Evolutionary conservation across 202 grass and related monocot genomes (phyloP), one percentile per base, ranked within the genome.

Genomic region (Panicum hallii): DNA sequence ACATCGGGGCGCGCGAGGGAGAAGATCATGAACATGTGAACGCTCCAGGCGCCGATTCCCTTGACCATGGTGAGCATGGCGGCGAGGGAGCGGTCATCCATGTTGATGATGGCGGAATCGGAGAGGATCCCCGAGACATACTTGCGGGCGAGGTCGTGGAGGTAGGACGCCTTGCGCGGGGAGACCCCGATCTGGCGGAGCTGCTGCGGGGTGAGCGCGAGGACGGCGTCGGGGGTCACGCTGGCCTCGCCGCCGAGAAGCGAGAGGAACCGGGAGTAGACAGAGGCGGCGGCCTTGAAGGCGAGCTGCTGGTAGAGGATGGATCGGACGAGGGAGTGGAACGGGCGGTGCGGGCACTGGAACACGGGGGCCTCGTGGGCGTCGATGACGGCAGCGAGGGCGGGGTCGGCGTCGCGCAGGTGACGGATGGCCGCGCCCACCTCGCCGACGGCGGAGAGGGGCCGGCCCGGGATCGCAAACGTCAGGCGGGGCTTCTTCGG

Each of bases 21-120:
- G 76, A 94, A 99, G 72, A 99, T 99, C 96, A 99, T 99, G 90
- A 99, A 99, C 96, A 99, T 99, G 77, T 99, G 97, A 60, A 99
- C 93, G 34, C 93, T 96, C 97, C 97, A 99, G 19, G 91, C 84
- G 48, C 96, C 96, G 63, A 99, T 99, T 56, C 96, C 96, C 71
- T 92, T 99, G 78, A 99, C 97, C 97, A 99, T 99, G 87, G 97
- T 99, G 28, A 99, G 91, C 97, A 99, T 99, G 66, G 93, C 47
- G 76, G 94, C 94, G 68, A 99, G 91, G 48, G 93, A 99, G 1
- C 90, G 88, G 74, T 99, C 97, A 22, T 99, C 97, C 97, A 99
- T 99, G 79, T 71, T 72, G 38, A 99, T 79, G 48, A 99, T 88
- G 72, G 87, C 34, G 79, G 90, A 68, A 15, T 99, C 96, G 41